These are phyloP conservation scores for Exophiala bonariae DNA, from an alignment of 2,329 filamentous ascomycete species.

Conservation along the genomic window DNA sequence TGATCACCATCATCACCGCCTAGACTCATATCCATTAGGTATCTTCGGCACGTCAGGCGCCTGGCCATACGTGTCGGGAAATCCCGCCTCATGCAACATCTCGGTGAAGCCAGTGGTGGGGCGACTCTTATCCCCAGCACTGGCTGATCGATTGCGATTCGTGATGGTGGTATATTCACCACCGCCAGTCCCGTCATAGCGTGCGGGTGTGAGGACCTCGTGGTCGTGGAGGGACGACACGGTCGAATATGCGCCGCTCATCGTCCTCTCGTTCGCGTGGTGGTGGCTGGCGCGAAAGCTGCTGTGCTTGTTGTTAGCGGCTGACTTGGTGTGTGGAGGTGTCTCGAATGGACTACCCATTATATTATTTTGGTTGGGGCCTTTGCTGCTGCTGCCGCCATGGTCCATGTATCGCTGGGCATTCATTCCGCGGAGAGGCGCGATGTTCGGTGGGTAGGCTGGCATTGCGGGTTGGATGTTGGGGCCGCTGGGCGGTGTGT, in stretches of 20 bases:
- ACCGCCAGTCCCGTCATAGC: constrained; percentile 18
- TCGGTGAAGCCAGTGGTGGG: constrained; percentile 27
- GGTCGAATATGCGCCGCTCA: constrained; percentile 18
- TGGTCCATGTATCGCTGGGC: constrained; percentile 15
- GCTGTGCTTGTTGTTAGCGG: constrained; percentile 10
- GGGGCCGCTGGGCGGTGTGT: constrained; percentile 39
- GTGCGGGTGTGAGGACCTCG: constrained; percentile 20
- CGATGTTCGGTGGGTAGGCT: constrained; percentile 19
- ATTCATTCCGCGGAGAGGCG: constrained; percentile 25
- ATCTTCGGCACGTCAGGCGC: constrained; percentile 23
- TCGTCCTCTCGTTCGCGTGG: constrained; percentile 7
- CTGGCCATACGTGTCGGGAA: constrained; percentile 24
- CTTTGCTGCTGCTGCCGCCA: neutral
- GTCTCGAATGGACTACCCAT: constrained; percentile 28
- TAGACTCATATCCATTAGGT: constrained; percentile 20
- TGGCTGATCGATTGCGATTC: constrained; percentile 10
- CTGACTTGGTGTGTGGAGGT: constrained; percentile 15
- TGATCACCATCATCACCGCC: constrained; percentile 9
- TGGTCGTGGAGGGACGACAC: constrained; percentile 10
- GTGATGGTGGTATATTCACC: constrained; percentile 3
- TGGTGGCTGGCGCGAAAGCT: constrained; percentile 2
- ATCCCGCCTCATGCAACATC: constrained; percentile 26
- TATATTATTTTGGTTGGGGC: constrained; percentile 1
- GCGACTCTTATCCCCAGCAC: constrained; percentile 13
- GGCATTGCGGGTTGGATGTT: constrained; percentile 21